These are phyloP conservation scores for Jasminum sambac DNA, from an alignment of 257 asterid genomes.

Conservation along the genomic window DNA sequence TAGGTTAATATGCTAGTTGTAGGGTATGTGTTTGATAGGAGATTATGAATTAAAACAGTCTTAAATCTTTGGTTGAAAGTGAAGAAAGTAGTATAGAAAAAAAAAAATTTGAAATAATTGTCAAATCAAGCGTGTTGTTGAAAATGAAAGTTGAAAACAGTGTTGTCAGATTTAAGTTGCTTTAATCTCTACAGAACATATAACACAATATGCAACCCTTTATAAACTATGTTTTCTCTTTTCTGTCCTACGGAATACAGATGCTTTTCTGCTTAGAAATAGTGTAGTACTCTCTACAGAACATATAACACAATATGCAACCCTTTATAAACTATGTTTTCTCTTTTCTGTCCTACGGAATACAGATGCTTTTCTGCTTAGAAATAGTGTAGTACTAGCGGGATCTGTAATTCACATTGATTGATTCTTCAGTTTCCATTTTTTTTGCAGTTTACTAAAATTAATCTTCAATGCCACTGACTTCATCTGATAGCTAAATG, in stretches of 20 bases:
- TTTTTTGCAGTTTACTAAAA: conserved; percentile 16
- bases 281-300: no score
- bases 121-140: no score
- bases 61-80: no score
- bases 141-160: no score
- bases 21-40: no score
- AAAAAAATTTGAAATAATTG: no score
- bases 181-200: no score
- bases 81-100: no score
- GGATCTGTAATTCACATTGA: not conserved
- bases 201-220: not conserved
- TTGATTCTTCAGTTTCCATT: not conserved
- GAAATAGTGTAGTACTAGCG: not conserved
- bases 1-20: not conserved
- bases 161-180: no score
- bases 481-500: conserved; percentile 16
- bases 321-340: not conserved
- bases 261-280: not conserved
- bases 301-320: not conserved
- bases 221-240: not conserved
- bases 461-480: not conserved
- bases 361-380: not conserved
- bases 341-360: not conserved
- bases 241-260: not conserved
- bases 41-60: no score